Evolutionary conservation across 2,329 filamentous ascomycete species (phyloP), one percentile per base, ranked within the genome.

Genomic region (Diplocarpon mali): DNA sequence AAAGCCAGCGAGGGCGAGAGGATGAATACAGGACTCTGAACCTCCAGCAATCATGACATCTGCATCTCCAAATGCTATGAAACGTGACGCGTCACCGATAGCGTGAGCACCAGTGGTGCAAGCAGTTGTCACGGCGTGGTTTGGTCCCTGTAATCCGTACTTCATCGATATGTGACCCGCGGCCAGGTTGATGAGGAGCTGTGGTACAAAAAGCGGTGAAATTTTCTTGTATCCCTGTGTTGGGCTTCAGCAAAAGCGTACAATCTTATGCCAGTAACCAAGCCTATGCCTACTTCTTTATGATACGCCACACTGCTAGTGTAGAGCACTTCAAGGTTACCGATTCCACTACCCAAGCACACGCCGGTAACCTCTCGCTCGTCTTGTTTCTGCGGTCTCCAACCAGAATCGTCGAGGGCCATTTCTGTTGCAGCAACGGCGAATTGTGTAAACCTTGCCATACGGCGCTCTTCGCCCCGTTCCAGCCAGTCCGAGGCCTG

Each of bases 31-130:
- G 0, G 90, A 88, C 65, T 98, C 92, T 8, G 90, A 79, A 24
- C 90, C 90, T 35, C 92, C 92, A n/a, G 92, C 88, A 8, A 98
- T 67, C 88, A 98, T 96, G 44, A 96, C 83, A 62, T 95, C 76
- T 37, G 90, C 90, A 61, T 96, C 90, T 6, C 88, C 89, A 59
- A 80, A 81, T n/a, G 83, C 77, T 50, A 98, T 90, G 61, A 95
- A 86, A 14, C 90, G 79, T n/a, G 85, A 81, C 5, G 92, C 92
- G 62, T 98, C 92, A 14, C 90, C 92, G 40, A 98, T 81, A 1
- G 89, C 88, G 66, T 98, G 92, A 1, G 90, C 86, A 10, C 92
- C 92, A 0, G 92, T 98, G 0, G 92, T 96, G 63, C 92, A 98
- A 46, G 92, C 92, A 11, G 92, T 98, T 0, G 90, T 94, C 32